Conservation (phyloP, 2,329 filamentous ascomycete species). For the Colletotrichum graminicola region DNA sequence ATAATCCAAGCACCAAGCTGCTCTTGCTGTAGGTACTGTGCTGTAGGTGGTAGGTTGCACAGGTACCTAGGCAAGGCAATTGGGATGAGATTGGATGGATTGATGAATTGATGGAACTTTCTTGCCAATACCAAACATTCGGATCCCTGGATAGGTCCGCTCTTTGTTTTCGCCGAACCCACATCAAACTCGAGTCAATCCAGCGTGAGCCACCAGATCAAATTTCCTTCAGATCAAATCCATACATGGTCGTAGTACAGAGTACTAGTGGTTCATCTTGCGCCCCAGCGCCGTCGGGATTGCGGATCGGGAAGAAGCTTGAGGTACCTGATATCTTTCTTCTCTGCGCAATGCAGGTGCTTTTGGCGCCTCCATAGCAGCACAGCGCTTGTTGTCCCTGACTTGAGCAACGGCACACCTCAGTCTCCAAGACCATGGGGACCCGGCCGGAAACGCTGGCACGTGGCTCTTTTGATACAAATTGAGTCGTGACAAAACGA, state of each 20-base stretch:
- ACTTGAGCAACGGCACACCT: background rate
- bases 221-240: constrained; percentile 22
- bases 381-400: background rate
- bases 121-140: constrained; percentile 5
- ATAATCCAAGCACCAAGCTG: background rate
- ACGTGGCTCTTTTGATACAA: background rate
- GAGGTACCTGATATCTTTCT: background rate
- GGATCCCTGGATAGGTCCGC: background rate
- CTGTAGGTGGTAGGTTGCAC: background rate
- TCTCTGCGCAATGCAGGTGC: background rate
- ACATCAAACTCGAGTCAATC: background rate
- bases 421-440: background rate
- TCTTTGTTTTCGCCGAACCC: background rate
- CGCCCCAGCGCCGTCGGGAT: background rate
- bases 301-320: constrained; percentile 16
- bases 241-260: background rate
- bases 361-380: background rate
- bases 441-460: background rate
- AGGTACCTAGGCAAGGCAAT: constrained; percentile 4
- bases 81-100: background rate
- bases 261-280: background rate
- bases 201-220: no score
- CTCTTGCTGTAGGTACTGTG: constrained; percentile 8
- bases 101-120: constrained; percentile 1
- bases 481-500: background rate